Percentiles rank a stretch among this genome's conserved stretches.
These are phyloP conservation scores for Stentor coeruleus DNA, from an alignment of 73 alveolate genomes.

Conservation along the genomic window DNA sequence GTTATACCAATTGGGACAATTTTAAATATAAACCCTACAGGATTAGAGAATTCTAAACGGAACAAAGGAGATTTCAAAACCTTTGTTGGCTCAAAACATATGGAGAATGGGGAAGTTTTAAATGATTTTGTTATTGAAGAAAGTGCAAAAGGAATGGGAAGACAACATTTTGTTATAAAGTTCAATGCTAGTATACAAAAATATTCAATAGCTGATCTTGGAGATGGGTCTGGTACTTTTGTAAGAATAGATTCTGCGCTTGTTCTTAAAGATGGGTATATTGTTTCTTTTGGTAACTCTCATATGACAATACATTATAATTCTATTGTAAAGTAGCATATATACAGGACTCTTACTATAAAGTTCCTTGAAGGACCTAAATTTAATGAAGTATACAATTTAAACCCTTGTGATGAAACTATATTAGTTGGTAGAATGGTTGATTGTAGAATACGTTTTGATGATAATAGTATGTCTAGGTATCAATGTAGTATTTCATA, in stretches of 20 bases:
- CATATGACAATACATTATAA: constrained; percentile 35
- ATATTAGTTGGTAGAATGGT: constrained; percentile 42
- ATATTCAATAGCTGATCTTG: constrained; percentile 41
- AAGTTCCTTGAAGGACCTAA: constrained; percentile 42
- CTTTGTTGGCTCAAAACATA: constrained; percentile 18
- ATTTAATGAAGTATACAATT: constrained; percentile 16
- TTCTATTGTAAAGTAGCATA: neutral
- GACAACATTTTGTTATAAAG: constrained; percentile 38
- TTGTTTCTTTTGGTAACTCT: constrained; percentile 45
- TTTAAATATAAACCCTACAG: constrained; percentile 31
- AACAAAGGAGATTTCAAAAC: constrained; percentile 36
- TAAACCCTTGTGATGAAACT: neutral
- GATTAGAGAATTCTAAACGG: constrained; percentile 24
- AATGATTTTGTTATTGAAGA: constrained; percentile 37
- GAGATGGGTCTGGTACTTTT: constrained; percentile 55
- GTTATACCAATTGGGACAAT: constrained; percentile 1
- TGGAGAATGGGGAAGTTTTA: constrained; percentile 30
- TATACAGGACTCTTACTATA: neutral
- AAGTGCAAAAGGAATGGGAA: constrained; percentile 47
- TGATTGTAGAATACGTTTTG: constrained; percentile 39
- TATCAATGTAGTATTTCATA: constrained; percentile 35
- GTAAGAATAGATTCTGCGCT: constrained; percentile 33
- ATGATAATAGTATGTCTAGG: constrained; percentile 37
- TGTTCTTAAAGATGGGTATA: constrained; percentile 40
- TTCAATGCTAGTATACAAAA: constrained; percentile 19